A percentile compares a stretch with the other conserved stretches of the same genome.
Evolutionary conservation across 208 protist species (phyloP).

Genomic region (Leishmania amazonensis): DNA sequence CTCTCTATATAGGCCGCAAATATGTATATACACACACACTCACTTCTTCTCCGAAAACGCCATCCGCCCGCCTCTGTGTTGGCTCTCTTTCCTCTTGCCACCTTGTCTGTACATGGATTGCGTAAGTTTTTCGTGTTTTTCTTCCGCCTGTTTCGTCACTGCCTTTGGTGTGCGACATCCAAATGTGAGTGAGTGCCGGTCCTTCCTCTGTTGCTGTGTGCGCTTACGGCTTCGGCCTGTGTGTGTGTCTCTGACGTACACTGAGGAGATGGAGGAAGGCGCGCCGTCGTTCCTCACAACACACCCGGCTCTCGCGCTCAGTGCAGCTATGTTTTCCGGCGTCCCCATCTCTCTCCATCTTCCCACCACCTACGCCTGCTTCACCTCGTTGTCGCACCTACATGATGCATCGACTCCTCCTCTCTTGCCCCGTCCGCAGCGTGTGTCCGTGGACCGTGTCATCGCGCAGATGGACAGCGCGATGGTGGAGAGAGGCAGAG

Average conservation of each 20-base stretch:
- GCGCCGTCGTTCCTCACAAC: not conserved
- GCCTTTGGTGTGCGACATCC: constrained; percentile 2
- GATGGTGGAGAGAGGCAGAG: not conserved
- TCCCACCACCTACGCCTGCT: not conserved
- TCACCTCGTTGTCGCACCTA: too few species aligned
- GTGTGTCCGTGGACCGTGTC: not conserved
- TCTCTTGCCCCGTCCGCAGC: not conserved
- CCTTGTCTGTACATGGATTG: not conserved
- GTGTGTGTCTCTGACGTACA: not conserved
- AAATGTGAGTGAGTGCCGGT: not conserved
- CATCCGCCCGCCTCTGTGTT: not conserved
- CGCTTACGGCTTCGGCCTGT: not conserved
- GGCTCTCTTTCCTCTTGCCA: not conserved
- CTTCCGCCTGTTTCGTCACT: not conserved
- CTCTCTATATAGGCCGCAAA: too few species aligned
- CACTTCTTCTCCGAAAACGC: not conserved
- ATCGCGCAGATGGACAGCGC: not conserved
- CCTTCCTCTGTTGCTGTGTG: not conserved
- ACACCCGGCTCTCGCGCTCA: not conserved
- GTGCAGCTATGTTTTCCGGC: too few species aligned
- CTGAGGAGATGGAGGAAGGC: not conserved
- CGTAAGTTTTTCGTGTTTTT: not conserved
- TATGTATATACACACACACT: too few species aligned
- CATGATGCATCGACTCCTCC: too few species aligned
- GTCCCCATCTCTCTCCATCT: not conserved